A percentile compares a stretch with the other conserved stretches of the same genome.
phyloP scores from a whole-genome alignment of 192 early-diverging fungal species.

The Gaertneriomyces semiglobifer region DNA sequence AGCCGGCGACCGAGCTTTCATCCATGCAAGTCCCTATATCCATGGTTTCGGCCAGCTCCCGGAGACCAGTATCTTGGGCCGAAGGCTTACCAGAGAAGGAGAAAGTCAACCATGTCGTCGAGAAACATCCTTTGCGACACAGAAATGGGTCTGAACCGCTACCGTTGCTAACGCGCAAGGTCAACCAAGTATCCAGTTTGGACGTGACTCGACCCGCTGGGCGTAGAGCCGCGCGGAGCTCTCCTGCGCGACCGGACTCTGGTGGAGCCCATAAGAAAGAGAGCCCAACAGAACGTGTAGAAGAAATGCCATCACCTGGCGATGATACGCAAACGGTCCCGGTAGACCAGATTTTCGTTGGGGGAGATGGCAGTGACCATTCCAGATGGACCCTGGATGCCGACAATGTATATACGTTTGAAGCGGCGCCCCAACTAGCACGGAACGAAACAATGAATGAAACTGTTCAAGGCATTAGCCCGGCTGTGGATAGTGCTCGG shows the following conservation, averaged over 20 bases:
- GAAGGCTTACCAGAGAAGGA: background rate
- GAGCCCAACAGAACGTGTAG: background rate
- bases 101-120: background rate
- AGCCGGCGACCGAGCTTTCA: background rate
- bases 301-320: background rate
- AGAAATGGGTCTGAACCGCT: background rate
- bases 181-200: background rate
- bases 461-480: background rate
- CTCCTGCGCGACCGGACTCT: conserved; percentile 1
- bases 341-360: background rate
- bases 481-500: background rate
- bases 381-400: conserved; percentile 1
- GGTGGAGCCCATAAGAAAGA: background rate
- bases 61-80: background rate
- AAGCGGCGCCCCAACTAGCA: background rate
- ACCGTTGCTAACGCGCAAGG: background rate
- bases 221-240: background rate
- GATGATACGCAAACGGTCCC: background rate
- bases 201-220: background rate
- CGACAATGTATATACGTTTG: conserved; percentile 4
- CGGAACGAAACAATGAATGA: too few relatives aligned
- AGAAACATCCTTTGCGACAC: background rate
- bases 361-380: background rate
- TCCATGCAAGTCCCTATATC: background rate
- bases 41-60: conserved; percentile 6